These are phyloP conservation scores for Adansonia madagascariensis DNA, from an alignment of 441 rosid species.

Conservation along the genomic window DNA sequence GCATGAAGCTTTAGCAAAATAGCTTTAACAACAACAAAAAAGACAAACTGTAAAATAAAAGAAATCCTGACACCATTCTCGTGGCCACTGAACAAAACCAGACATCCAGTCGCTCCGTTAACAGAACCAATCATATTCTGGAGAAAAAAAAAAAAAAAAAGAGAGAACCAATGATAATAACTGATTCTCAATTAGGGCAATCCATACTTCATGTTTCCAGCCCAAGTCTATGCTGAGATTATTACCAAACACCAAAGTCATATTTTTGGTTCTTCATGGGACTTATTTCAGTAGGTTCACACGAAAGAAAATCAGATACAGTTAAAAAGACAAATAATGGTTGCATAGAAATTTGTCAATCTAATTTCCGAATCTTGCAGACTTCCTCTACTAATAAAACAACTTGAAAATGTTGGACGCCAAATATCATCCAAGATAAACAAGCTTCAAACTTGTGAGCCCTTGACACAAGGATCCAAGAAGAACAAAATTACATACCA, in stretches of 20 bases:
- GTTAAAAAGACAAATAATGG: not conserved
- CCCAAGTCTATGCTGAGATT: not conserved
- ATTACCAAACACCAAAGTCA: not conserved
- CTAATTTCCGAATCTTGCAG: slow-evolving; percentile 2
- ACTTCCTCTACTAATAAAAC: not conserved
- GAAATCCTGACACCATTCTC: not conserved
- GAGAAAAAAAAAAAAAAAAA: too few species aligned
- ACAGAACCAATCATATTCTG: not conserved
- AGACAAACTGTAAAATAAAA: not conserved
- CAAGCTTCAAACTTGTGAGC: not conserved
- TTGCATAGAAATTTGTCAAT: slow-evolving; percentile 4
- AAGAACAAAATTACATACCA: slow-evolving; percentile 46
- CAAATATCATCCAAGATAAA: slow-evolving; percentile 5
- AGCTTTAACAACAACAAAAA: not conserved
- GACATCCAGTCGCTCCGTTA: not conserved
- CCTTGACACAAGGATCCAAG: slow-evolving; percentile 1
- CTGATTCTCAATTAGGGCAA: not conserved
- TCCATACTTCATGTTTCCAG: not conserved
- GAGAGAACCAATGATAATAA: not conserved
- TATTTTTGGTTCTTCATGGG: not conserved
- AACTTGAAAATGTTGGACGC: not conserved
- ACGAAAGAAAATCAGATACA: slow-evolving; percentile 9
- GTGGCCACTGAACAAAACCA: not conserved
- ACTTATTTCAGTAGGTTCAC: not conserved
- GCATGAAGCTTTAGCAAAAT: not conserved